These are phyloP conservation scores for Russula foetens DNA, from an alignment of 768 basidiomycete species.

Conservation along the genomic window DNA sequence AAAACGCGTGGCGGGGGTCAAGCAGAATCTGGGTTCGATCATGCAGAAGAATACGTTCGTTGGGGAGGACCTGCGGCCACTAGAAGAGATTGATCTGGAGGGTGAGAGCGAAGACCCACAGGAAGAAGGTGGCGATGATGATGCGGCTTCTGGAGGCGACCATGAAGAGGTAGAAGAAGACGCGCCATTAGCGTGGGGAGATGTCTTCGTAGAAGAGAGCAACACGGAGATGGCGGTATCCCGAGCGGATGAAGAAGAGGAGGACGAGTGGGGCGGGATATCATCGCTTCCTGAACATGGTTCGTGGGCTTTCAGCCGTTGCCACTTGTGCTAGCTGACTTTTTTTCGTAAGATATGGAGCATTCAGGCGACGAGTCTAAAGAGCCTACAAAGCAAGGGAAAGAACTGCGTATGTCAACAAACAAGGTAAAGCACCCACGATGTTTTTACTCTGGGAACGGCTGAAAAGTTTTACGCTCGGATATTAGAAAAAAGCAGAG, in stretches of 20 bases:
- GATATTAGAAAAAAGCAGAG: slow-evolving; percentile 65
- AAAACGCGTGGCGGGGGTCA: slow-evolving; percentile 50
- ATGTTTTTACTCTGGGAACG: neutral
- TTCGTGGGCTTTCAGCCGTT: slow-evolving; percentile 1
- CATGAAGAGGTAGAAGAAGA: slow-evolving; percentile 29
- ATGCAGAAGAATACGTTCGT: slow-evolving; percentile 85
- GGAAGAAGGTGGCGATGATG: slow-evolving; percentile 34
- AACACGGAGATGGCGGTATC: slow-evolving; percentile 12
- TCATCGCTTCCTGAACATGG: slow-evolving; percentile 13
- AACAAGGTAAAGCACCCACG: slow-evolving; percentile 55
- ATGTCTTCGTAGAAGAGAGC: slow-evolving; percentile 61
- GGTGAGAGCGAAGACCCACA: slow-evolving; percentile 24
- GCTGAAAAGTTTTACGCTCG: neutral
- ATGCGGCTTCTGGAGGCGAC: slow-evolving; percentile 32
- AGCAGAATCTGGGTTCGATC: slow-evolving; percentile 80
- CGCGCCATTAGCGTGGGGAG: slow-evolving; percentile 72
- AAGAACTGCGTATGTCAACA: slow-evolving; percentile 80
- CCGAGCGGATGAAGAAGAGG: slow-evolving; percentile 25
- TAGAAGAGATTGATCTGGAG: slow-evolving; percentile 42
- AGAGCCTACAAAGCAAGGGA: slow-evolving; percentile 29
- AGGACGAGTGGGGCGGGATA: slow-evolving; percentile 22
- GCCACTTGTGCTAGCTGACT: slow-evolving; percentile 2
- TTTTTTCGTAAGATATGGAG: slow-evolving; percentile 24
- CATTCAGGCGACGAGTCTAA: slow-evolving; percentile 30
- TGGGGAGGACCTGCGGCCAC: slow-evolving; percentile 67